Base-by-base conservation (phyloP, 305 asterid species). In the Nicotiana rustica region DNA sequence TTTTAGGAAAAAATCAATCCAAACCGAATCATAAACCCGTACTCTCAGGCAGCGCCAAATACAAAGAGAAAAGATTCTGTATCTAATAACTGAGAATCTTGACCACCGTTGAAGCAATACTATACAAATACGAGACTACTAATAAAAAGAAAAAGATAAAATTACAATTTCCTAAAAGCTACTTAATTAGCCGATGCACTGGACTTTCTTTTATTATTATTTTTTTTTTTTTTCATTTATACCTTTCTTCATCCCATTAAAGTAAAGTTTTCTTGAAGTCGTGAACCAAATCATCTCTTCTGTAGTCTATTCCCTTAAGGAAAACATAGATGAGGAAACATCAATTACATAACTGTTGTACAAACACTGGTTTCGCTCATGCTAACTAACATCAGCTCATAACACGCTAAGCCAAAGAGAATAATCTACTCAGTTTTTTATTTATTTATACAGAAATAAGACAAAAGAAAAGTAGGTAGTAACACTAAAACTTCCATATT, bases 401-500 rank as follows among this genome's bases (percentile, higher is more conserved):
- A 38, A 56, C 71, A 84, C 82, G 83, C 82, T 85, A 82, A 68
- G 25, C 83, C 85, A 62, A 85, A 67, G 52, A 79, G 41, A 60
- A 38, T 76, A 60, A 38, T 76, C 65, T 75, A 84, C 82, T 89
- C 82, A 88, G 21, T 84, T 80, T 78, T 83, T 67, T 65, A 41
- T 44, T 73, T 77, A 41, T 44, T 73, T 76, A 71, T 25, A 25
- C 25, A 25, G 25, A 56, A 78, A 81, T 35, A 78, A 73, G 19
- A 21, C 6, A 67, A 67, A 25, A 73, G 14, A 38, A 6, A 1
- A 62, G 60, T 41, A 14, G 29, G 60, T 68, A 44, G 14, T 62
- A 89, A 85, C 67, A 56, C 75, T 49, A 65, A 38, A 65, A 38
- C 21, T 21, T 64, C 44, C 56, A 18, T 69, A 44, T 29, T 33